A percentile compares a stretch with the other conserved stretches of the same genome.
Conservation (phyloP, 2,329 filamentous ascomycete species). For the Amauroascus niger region DNA sequence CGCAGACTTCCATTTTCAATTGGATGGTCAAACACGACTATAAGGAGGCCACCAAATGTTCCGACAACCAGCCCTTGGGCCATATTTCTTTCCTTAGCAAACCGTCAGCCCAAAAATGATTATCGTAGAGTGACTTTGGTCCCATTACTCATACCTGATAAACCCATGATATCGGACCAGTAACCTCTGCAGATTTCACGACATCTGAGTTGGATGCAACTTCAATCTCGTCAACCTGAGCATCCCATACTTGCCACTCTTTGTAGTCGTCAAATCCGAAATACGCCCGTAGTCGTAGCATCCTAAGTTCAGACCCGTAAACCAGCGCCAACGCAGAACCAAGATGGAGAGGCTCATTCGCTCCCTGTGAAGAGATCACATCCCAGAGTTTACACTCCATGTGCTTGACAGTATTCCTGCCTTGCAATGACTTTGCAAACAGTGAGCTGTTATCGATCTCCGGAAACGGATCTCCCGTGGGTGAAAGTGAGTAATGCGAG, state of each 20-base stretch:
- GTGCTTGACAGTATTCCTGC: slow-evolving; percentile 21
- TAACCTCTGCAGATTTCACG: neutral
- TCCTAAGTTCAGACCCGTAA: slow-evolving; percentile 24
- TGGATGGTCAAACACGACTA: neutral
- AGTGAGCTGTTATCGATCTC: slow-evolving; percentile 24
- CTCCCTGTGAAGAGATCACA: neutral
- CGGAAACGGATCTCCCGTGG: slow-evolving; percentile 14
- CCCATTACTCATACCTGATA: neutral
- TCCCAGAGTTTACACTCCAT: slow-evolving; percentile 30
- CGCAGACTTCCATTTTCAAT: neutral
- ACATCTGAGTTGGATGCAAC: neutral
- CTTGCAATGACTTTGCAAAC: slow-evolving; percentile 23
- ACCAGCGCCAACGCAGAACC: slow-evolving; percentile 21
- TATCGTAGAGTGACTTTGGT: neutral
- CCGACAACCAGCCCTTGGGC: neutral
- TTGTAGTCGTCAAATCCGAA: neutral
- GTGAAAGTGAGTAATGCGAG: slow-evolving; percentile 19
- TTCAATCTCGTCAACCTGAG: neutral
- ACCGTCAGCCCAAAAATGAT: neutral
- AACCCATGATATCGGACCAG: slow-evolving; percentile 10
- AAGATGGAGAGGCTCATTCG: neutral
- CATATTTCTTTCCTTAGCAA: neutral
- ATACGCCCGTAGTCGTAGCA: neutral
- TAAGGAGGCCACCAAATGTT: slow-evolving; percentile 3
- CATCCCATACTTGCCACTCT: neutral